Conservation (phyloP, 371 early-diverging fungal species). For the Basidiobolus meristosporus region DNA sequence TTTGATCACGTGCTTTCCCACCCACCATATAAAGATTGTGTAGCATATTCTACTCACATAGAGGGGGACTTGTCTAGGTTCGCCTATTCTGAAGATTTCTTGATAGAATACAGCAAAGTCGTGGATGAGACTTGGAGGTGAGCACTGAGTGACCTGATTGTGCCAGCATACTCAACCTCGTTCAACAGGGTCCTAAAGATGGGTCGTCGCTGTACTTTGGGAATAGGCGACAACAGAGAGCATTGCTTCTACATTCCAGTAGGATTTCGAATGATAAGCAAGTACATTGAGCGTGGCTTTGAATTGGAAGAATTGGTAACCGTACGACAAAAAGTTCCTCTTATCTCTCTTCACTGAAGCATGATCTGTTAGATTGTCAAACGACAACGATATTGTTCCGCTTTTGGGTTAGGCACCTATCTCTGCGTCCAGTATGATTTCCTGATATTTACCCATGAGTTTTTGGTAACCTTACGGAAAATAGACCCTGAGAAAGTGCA, state of each 20-base stretch:
- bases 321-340: too few relatives aligned
- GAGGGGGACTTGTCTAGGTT: slow-evolving; percentile 68
- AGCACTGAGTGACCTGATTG: background rate
- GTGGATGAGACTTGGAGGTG: slow-evolving; percentile 49
- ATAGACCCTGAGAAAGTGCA: too few relatives aligned
- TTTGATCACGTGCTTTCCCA: slow-evolving; percentile 80
- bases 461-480: slow-evolving; percentile 67
- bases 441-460: slow-evolving; percentile 83
- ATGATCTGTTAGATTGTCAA: slow-evolving; percentile 45
- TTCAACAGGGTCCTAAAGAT: slow-evolving; percentile 42
- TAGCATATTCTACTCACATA: slow-evolving; percentile 34
- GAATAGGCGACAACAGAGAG: slow-evolving; percentile 81
- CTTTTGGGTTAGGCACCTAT: slow-evolving; percentile 75
- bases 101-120: slow-evolving; percentile 51
- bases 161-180: background rate
- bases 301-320: slow-evolving; percentile 64
- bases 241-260: slow-evolving; percentile 81
- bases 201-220: slow-evolving; percentile 54
- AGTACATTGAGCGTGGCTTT: slow-evolving; percentile 68
- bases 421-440: slow-evolving; percentile 78
- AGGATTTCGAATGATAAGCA: slow-evolving; percentile 55
- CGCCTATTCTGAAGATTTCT: slow-evolving; percentile 56
- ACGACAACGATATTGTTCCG: slow-evolving; percentile 75
- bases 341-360: too few relatives aligned
- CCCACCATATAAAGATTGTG: slow-evolving; percentile 88